Evolutionary conservation across 495 filamentous ascomycete species (phyloP).

Genomic region (Eremomyces bilateralis): DNA sequence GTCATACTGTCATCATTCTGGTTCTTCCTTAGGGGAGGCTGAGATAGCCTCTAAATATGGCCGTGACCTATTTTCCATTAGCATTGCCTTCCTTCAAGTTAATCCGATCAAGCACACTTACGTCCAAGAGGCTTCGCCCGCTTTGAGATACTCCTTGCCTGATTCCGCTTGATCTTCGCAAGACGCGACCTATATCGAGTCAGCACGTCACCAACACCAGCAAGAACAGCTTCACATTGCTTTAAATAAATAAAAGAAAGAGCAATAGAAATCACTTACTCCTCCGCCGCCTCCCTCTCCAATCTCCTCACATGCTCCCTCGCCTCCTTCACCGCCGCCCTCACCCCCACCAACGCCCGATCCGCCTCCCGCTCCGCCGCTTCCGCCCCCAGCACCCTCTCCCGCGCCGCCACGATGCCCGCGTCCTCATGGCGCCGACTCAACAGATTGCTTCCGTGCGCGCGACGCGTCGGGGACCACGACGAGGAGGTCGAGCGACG

Average conservation of each 20-base stretch:
- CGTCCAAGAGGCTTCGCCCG: conserved; percentile 41
- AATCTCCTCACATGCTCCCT: conserved; percentile 38
- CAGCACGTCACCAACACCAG: not conserved
- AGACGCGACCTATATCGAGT: conserved; percentile 21
- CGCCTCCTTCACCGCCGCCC: conserved; percentile 34
- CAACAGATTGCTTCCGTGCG: conserved; percentile 22
- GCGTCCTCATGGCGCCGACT: conserved; percentile 32
- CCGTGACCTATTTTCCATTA: conserved; percentile 1
- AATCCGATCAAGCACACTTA: conserved; percentile 21
- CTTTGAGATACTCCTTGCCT: conserved; percentile 40
- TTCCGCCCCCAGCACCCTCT: conserved; percentile 36
- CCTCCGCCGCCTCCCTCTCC: conserved; percentile 40
- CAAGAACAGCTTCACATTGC: conserved; percentile 1
- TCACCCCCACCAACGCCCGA: conserved; percentile 31
- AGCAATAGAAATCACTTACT: too few relatives aligned
- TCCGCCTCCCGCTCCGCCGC: conserved; percentile 39
- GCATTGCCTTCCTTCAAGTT: not conserved
- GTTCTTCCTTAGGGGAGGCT: too few relatives aligned
- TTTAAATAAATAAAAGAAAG: too few relatives aligned
- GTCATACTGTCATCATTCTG: too few relatives aligned
- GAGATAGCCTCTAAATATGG: not conserved
- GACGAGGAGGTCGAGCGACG: conserved; percentile 22
- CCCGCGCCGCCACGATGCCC: conserved; percentile 31
- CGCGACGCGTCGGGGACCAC: not conserved
- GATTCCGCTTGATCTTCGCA: conserved; percentile 44